Base-by-base conservation (phyloP, 2,329 filamentous ascomycete genomes). In the Colletotrichum acutatum region DNA sequence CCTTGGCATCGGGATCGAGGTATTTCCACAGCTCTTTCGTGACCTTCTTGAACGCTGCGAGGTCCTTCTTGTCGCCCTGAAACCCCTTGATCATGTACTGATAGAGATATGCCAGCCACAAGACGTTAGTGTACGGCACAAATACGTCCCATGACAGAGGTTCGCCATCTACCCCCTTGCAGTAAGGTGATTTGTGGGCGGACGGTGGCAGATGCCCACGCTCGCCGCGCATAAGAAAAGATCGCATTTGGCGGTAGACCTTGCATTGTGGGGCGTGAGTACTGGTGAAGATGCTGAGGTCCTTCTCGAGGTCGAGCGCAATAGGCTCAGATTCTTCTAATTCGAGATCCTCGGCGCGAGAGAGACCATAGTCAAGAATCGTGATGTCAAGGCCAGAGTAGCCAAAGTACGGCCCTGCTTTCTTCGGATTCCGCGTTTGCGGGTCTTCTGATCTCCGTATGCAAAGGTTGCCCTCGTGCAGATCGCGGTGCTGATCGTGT, bases 381-480 rank as follows among this genome's bases (percentile, higher is more conserved):
- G 90, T 92, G 59, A 92, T 88, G 68, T 91, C 89, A 5, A 92
- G 82, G 1, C 90, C 90, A 0, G 90, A 92, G 75, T 85, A 88
- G 32, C 90, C 90, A 79, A 90, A 90, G 62, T 84, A 82, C 3
- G 83, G 80, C 0, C 66, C 75, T 3, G 80, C 78, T 16, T 77
- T 77, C 56, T 80, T 76, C 4, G 79, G 75, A 4, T 79, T 78
- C 42, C 79, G 80, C 2, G 81, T 76, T 9, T 77, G 77, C 0
- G 84, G 77, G 3, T 83, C 76, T 3, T 82, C 78, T 0, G 83
- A 80, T 65, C 84, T 85, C 4, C 86, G 84, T 60, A 92, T 85
- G 74, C 90, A 92, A 19, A 92, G 80, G 75, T 92, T 92, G 5
- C 90, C 90, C 75, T 92, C 90, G 76, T 92, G 90, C 4, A 92